phyloP scores from a whole-genome alignment of 208 protist species.

The Trypanosoma theileri region DNA sequence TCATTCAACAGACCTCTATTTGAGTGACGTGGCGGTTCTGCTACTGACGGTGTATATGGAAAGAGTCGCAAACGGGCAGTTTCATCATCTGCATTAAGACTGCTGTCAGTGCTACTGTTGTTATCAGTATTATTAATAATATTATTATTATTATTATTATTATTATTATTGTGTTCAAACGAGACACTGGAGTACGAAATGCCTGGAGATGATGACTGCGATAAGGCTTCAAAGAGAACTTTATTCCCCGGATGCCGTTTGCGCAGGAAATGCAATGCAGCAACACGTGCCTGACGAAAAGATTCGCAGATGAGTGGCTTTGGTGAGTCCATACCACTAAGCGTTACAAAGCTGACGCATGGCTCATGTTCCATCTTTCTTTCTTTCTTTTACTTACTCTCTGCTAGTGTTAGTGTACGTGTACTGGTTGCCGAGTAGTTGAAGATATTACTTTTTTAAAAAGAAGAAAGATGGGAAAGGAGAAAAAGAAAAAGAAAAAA shows the following conservation, averaged over 20 bases:
- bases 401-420: no score
- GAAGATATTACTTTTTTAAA: slow-evolving; percentile 9
- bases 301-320: slow-evolving; percentile 22
- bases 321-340: background rate
- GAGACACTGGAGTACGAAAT: slow-evolving; percentile 6
- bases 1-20: slow-evolving; percentile 51
- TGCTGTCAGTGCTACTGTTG: background rate
- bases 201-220: slow-evolving; percentile 4
- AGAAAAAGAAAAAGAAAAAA: slow-evolving; percentile 14
- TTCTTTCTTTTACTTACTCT: no score
- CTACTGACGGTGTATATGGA: slow-evolving; percentile 37
- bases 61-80: slow-evolving; percentile 24
- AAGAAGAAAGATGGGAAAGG: slow-evolving; percentile 19
- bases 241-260: background rate
- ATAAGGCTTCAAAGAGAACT: background rate
- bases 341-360: background rate
- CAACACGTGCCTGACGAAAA: slow-evolving; percentile 6
- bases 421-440: background rate
- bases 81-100: background rate
- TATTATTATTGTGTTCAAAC: background rate
- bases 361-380: background rate
- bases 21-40: slow-evolving; percentile 37
- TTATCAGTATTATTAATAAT: slow-evolving; percentile 5
- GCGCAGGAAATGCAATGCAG: background rate
- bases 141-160: background rate